Evolutionary conservation across 352 stramenopile genomes (phyloP).

Genomic region (Phytophthora chlamydospora): DNA sequence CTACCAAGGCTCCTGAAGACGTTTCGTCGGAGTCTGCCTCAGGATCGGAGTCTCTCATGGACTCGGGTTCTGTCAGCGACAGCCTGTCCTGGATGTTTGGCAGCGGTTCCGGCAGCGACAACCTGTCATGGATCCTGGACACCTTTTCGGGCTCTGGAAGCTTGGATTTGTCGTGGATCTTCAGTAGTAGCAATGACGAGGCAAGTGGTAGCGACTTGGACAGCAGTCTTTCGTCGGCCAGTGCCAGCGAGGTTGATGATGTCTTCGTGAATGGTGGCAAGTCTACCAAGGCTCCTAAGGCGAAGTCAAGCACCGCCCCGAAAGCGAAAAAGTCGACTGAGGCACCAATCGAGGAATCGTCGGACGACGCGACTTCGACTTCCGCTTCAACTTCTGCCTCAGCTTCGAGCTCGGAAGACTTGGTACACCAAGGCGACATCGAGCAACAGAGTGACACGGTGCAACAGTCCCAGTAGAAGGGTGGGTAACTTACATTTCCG

Average conservation of each 20-base stretch:
- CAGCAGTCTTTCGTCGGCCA: too few relatives aligned
- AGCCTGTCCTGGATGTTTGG: slow-evolving; percentile 10
- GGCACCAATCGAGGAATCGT: slow-evolving; percentile 2
- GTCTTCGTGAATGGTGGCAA: slow-evolving; percentile 5
- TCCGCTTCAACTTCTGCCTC: slow-evolving; percentile 11
- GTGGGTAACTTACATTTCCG: background rate
- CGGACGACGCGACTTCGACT: slow-evolving; percentile 8
- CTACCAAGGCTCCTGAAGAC: background rate
- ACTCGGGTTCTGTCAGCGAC: background rate
- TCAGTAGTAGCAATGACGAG: too few relatives aligned
- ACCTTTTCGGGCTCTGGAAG: too few relatives aligned
- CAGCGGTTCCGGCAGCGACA: slow-evolving; percentile 7
- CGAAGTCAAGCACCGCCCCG: background rate
- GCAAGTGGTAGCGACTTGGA: too few relatives aligned
- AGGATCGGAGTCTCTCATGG: background rate
- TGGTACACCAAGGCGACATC: slow-evolving; percentile 7
- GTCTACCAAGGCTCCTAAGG: slow-evolving; percentile 2
- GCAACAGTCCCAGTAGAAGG: background rate
- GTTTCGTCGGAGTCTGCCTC: background rate
- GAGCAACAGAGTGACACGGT: slow-evolving; percentile 4
- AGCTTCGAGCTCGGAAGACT: slow-evolving; percentile 8
- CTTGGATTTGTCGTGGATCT: too few relatives aligned
- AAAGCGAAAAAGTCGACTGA: slow-evolving; percentile 8
- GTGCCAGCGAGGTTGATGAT: background rate
- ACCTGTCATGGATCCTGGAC: too few relatives aligned